Evolutionary conservation across 768 basidiomycete species (phyloP).

Genomic region (Sistotremastrum suecicum): DNA sequence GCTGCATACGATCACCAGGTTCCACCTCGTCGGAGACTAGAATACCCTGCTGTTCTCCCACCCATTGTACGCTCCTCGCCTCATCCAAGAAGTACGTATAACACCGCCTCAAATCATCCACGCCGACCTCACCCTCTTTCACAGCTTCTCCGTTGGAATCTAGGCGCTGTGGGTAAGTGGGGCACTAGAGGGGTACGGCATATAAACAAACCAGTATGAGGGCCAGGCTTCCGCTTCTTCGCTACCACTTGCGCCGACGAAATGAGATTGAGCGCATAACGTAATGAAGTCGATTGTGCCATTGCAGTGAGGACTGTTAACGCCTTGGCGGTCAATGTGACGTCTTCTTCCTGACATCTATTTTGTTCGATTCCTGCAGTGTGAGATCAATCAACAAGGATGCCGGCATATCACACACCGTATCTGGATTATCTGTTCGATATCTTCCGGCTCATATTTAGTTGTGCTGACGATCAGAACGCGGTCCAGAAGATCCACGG

Average conservation of each 20-base stretch:
- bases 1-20: constrained; percentile 8
- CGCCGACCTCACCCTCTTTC: constrained; percentile 48
- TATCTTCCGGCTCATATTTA: constrained; percentile 70
- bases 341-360: constrained; percentile 93
- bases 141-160: no score
- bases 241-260: constrained; percentile 84
- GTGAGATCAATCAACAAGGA: background rate
- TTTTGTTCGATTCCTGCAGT: background rate
- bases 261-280: constrained; percentile 91
- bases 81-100: constrained; percentile 91
- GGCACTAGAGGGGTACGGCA: no score
- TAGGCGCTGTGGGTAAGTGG: no score
- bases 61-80: constrained; percentile 82
- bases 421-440: constrained; percentile 86
- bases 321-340: constrained; percentile 62
- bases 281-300: constrained; percentile 78
- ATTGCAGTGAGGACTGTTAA: constrained; percentile 73
- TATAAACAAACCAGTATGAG: no score
- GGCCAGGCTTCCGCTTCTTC: constrained; percentile 52
- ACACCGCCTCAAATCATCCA: constrained; percentile 70
- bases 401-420: constrained; percentile 35
- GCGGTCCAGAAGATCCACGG: constrained; percentile 87
- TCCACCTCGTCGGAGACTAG: constrained; percentile 63
- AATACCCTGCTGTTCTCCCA: constrained; percentile 69
- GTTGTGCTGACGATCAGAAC: constrained; percentile 92